phyloP scores from a whole-genome alignment of 2,329 filamentous ascomycete species.

The Verticillium isaacii region DNA sequence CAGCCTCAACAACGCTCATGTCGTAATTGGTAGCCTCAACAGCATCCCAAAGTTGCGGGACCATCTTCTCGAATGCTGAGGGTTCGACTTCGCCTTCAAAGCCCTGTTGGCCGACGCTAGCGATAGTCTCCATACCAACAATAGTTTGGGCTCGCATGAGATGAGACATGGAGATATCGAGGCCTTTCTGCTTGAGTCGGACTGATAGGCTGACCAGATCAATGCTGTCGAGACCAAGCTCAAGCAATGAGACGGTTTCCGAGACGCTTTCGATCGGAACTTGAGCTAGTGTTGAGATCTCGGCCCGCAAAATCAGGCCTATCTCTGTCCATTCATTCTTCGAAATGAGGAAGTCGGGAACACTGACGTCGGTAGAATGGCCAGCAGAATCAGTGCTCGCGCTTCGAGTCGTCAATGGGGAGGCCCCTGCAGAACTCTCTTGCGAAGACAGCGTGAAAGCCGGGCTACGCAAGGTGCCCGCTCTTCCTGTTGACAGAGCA shows the following conservation, averaged over 20 bases:
- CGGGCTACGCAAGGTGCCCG: background rate
- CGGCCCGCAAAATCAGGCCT: conserved; percentile 49
- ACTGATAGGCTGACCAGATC: conserved; percentile 83
- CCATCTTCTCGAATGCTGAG: conserved; percentile 14
- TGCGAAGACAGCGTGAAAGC: background rate
- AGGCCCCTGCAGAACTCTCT: background rate
- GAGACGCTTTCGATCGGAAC: conserved; percentile 45
- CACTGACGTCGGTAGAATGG: background rate
- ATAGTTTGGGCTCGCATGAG: conserved; percentile 73
- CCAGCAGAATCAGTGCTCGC: background rate
- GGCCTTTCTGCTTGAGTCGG: conserved; percentile 54
- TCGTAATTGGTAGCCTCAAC: conserved; percentile 27
- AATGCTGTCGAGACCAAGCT: conserved; percentile 87
- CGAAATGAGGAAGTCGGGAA: background rate
- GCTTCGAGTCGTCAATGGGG: background rate
- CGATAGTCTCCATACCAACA: conserved; percentile 44
- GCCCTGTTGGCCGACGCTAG: background rate
- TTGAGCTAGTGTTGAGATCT: conserved; percentile 59
- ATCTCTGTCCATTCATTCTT: conserved; percentile 55
- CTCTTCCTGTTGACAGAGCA: background rate
- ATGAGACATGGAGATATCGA: conserved; percentile 65
- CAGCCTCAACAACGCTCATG: conserved; percentile 42
- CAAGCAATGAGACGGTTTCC: conserved; percentile 63
- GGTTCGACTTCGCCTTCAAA: background rate
- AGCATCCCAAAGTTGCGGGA: conserved; percentile 29